A percentile compares a stretch with the other conserved stretches of the same genome.
Conservation (phyloP, 2,329 filamentous ascomycete genomes). For the Fusarium albosuccineum region DNA sequence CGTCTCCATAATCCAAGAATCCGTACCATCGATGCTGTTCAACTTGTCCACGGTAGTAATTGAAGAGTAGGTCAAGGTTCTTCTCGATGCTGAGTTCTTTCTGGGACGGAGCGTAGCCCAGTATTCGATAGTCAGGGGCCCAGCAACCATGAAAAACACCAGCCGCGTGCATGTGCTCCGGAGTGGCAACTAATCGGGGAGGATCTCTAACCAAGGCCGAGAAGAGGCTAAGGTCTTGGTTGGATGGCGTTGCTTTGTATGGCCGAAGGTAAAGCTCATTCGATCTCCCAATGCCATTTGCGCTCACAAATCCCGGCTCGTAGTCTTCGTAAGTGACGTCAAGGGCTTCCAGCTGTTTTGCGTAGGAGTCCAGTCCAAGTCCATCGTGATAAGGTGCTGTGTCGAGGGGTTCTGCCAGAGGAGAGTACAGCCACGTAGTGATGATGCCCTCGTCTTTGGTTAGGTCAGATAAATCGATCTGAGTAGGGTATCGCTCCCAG, state of each 20-base stretch:
- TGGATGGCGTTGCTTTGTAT: constrained; percentile 63
- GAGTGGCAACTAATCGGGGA: constrained; percentile 62
- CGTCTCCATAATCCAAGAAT: constrained; percentile 72
- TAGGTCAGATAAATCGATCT: constrained; percentile 66
- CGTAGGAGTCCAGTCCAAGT: constrained; percentile 66
- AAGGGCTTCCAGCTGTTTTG: constrained; percentile 69
- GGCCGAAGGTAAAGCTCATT: constrained; percentile 64
- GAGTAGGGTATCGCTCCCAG: constrained; percentile 72
- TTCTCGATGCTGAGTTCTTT: constrained; percentile 59
- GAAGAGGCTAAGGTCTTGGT: constrained; percentile 56
- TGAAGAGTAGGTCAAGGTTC: constrained; percentile 66
- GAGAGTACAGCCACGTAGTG: constrained; percentile 72
- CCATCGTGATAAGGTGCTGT: constrained; percentile 69
- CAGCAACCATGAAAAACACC: constrained; percentile 33
- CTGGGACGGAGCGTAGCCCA: constrained; percentile 26
- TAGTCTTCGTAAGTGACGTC: constrained; percentile 74
- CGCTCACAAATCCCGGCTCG: constrained; percentile 66
- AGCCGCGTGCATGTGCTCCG: constrained; percentile 57
- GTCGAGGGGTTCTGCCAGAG: constrained; percentile 67
- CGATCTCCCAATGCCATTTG: constrained; percentile 69
- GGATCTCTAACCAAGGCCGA: constrained; percentile 55
- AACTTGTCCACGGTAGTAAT: constrained; percentile 67
- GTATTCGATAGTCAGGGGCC: constrained; percentile 15
- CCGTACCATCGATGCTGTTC: constrained; percentile 72
- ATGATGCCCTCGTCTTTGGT: constrained; percentile 62